A percentile compares a stretch with the other conserved stretches of the same genome.
These are phyloP conservation scores for Arthrobotrys sphaeroides DNA, from an alignment of 2,329 filamentous ascomycete species.

Conservation along the genomic window DNA sequence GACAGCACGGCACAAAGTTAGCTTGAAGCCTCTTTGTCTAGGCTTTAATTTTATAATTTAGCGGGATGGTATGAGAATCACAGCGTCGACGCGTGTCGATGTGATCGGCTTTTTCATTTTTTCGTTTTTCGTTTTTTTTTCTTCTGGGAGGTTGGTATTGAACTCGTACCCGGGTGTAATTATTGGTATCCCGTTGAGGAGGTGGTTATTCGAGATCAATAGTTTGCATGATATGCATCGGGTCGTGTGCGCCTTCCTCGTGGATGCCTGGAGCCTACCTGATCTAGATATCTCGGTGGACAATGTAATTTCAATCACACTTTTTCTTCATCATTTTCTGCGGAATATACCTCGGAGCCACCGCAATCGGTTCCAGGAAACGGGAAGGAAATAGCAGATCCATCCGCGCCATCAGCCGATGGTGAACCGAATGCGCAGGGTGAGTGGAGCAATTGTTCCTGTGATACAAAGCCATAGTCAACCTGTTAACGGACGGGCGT, in stretches of 20 bases:
- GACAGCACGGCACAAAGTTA: neutral
- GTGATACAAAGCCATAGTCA: too few relatives aligned
- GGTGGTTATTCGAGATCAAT: neutral
- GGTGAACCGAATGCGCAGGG: too few relatives aligned
- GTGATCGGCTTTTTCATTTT: neutral
- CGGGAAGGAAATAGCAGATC: neutral
- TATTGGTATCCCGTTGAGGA: neutral
- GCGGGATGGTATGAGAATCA: too few relatives aligned
- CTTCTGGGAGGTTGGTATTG: too few relatives aligned
- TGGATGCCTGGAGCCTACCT: slow-evolving; percentile 15
- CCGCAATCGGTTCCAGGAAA: neutral
- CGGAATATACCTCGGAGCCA: too few relatives aligned
- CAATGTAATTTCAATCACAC: neutral
- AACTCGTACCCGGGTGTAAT: too few relatives aligned
- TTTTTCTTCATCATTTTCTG: too few relatives aligned
- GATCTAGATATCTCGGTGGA: neutral
- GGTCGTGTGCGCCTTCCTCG: slow-evolving; percentile 35
- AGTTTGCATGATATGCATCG: neutral
- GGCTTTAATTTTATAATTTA: neutral
- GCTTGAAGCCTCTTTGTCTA: neutral
- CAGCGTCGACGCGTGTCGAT: too few relatives aligned
- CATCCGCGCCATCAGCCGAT: neutral
- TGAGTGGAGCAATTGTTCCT: neutral
- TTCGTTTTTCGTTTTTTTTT: neutral
- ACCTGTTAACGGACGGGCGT: neutral